A percentile compares a stretch with the other conserved stretches of the same genome.
phyloP scores from a whole-genome alignment of 306 rosid genomes.

The Glycine tomentella region DNA sequence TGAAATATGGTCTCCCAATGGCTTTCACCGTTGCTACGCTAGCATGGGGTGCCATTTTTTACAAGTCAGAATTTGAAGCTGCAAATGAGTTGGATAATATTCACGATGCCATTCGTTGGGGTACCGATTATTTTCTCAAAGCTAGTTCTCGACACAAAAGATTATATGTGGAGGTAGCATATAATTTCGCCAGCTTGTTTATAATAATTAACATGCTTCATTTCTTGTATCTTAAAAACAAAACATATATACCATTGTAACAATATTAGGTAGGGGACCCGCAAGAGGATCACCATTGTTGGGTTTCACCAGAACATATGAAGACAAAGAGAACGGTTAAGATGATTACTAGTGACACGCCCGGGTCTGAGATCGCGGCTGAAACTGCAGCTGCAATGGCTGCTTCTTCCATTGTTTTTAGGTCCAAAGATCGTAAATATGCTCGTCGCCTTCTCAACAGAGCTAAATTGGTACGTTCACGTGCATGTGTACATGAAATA shows the following conservation, averaged over 20 bases:
- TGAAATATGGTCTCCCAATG: conserved; percentile 92
- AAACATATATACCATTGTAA: background rate
- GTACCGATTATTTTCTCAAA: conserved; percentile 86
- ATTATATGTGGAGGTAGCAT: conserved; percentile 68
- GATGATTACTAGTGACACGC: conserved; percentile 54
- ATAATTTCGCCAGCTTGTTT: background rate
- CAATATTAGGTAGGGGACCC: conserved; percentile 80
- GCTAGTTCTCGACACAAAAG: conserved; percentile 47
- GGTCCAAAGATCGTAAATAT: conserved; percentile 56
- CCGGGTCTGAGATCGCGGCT: conserved; percentile 87
- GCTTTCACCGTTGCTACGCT: conserved; percentile 89
- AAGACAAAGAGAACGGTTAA: conserved; percentile 70
- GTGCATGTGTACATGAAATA: background rate
- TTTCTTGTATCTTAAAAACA: background rate
- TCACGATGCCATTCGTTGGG: conserved; percentile 78
- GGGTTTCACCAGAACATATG: conserved; percentile 88
- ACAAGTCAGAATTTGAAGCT: conserved; percentile 59
- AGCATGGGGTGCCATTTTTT: conserved; percentile 75
- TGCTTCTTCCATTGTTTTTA: conserved; percentile 74
- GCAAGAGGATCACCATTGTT: conserved; percentile 72
- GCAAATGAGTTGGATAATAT: conserved; percentile 63
- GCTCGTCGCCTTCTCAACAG: conserved; percentile 82
- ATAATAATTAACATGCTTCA: background rate
- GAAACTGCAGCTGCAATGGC: conserved; percentile 97
- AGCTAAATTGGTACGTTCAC: conserved; percentile 73